These are phyloP conservation scores for Erucastrum elatum DNA, from an alignment of 345 rosid species.

Conservation along the genomic window DNA sequence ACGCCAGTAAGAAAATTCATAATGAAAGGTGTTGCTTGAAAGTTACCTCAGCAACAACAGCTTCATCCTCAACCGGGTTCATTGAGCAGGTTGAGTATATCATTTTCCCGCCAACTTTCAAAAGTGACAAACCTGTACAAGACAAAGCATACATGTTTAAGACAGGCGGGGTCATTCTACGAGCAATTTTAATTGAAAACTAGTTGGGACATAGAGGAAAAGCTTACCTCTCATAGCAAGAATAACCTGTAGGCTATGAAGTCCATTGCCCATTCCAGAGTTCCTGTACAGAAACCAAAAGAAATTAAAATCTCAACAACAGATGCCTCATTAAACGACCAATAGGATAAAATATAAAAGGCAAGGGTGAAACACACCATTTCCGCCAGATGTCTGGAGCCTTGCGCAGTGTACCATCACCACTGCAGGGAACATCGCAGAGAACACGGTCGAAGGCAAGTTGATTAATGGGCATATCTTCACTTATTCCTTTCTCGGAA, in stretches of 20 bases:
- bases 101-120: constrained; percentile 96
- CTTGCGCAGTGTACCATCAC: constrained; percentile 95
- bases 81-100: constrained; percentile 96
- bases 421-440: constrained; percentile 98
- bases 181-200: background rate
- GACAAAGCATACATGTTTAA: constrained; percentile 11
- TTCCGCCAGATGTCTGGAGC: constrained; percentile 98
- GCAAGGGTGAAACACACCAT: constrained; percentile 52
- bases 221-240: constrained; percentile 83
- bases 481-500: constrained; percentile 37
- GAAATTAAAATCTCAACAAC: constrained; percentile 13
- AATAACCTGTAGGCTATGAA: constrained; percentile 82
- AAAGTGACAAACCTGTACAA: constrained; percentile 64
- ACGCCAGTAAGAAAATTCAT: background rate
- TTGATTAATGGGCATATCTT: constrained; percentile 54
- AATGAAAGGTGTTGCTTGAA: background rate
- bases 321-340: background rate
- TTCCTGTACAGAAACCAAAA: constrained; percentile 52
- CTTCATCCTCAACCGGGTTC: constrained; percentile 97
- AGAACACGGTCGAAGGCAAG: constrained; percentile 88
- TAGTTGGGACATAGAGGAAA: background rate
- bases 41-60: constrained; percentile 91
- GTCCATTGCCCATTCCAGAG: constrained; percentile 85
- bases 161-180: background rate
- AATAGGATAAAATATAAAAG: background rate